Evolutionary conservation across 1,284 basidiomycete genomes (phyloP).

Genomic region (Polyporus tsugae): DNA sequence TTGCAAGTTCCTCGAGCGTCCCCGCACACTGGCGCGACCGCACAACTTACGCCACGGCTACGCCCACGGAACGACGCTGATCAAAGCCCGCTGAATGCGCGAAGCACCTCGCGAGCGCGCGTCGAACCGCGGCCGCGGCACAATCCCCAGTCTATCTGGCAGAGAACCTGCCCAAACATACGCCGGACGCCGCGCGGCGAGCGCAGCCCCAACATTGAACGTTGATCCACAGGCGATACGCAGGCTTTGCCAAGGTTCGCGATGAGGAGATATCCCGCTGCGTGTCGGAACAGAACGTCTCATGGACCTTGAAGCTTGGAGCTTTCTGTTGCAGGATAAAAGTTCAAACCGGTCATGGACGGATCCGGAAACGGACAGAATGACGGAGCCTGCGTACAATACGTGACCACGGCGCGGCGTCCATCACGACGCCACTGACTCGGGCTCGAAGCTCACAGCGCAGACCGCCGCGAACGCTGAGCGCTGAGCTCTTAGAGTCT

Average conservation of each 20-base stretch:
- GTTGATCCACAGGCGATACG: no score
- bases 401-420: no score
- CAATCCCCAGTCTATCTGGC: not conserved
- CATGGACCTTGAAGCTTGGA: no score
- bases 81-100: not conserved
- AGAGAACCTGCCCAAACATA: not conserved
- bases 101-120: not conserved
- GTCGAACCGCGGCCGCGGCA: not conserved
- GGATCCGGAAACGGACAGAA: not conserved
- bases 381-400: not conserved
- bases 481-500: no score
- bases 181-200: not conserved
- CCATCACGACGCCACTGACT: no score
- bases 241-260: not conserved
- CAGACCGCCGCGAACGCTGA: not conserved
- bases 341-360: not conserved
- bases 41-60: not conserved
- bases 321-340: no score
- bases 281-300: not conserved
- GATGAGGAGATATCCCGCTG: not conserved
- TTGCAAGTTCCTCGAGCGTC: no score
- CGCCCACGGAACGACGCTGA: not conserved
- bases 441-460: not conserved
- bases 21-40: not conserved
- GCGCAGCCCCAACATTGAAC: no score